phyloP scores from a whole-genome alignment of 1,139 yeast species.

The Kodamaea plutei region DNA sequence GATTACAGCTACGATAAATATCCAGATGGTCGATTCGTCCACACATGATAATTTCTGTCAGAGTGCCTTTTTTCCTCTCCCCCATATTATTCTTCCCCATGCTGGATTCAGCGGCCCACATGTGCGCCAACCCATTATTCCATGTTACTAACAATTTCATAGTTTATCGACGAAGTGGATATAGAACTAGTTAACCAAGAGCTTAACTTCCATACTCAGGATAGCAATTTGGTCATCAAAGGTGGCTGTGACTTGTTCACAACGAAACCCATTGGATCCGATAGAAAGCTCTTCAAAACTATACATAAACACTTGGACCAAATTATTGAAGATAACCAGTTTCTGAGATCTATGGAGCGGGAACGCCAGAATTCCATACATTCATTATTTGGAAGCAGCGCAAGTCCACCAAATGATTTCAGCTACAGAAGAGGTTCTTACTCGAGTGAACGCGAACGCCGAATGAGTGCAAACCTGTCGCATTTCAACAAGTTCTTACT shows the following conservation, averaged over 20 bases:
- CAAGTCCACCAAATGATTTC: conserved; percentile 24
- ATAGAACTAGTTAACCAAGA: conserved; percentile 85
- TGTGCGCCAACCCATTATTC: too few relatives aligned
- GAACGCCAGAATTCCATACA: conserved; percentile 38
- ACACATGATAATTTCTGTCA: too few relatives aligned
- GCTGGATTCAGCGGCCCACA: too few relatives aligned
- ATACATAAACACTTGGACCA: conserved; percentile 78
- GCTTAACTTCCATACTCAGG: conserved; percentile 81
- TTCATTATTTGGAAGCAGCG: conserved; percentile 35
- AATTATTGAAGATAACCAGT: conserved; percentile 53
- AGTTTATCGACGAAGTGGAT: conserved; percentile 92
- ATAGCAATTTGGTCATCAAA: conserved; percentile 63
- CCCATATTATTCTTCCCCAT: too few relatives aligned
- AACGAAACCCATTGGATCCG: conserved; percentile 89
- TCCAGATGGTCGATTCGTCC: too few relatives aligned
- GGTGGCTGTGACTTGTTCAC: conserved; percentile 97
- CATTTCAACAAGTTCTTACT: conserved; percentile 10
- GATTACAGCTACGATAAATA: too few relatives aligned
- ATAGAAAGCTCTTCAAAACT: conserved; percentile 80
- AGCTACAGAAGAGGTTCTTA: conserved; percentile 21
- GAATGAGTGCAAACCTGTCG: conserved; percentile 20
- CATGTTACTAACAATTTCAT: too few relatives aligned
- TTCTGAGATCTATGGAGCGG: conserved; percentile 38
- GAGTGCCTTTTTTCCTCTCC: too few relatives aligned
- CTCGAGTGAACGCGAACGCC: conserved; percentile 23